These are phyloP conservation scores for Xanthoparmelia taractica DNA, from an alignment of 495 filamentous ascomycete genomes.

Conservation along the genomic window DNA sequence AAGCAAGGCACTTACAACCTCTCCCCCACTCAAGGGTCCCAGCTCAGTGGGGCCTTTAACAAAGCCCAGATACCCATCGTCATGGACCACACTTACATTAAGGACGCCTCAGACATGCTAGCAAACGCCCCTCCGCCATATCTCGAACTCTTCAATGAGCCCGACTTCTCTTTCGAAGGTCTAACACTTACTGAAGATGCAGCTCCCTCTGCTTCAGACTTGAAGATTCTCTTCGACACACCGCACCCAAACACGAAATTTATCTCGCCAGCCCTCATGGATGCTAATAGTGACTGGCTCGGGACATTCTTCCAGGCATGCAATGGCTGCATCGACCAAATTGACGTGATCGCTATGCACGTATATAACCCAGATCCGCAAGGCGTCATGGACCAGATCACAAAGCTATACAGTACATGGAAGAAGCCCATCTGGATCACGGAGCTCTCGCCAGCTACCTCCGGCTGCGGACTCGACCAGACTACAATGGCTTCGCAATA, in stretches of 20 bases:
- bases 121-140: slow-evolving; percentile 16
- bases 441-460: slow-evolving; percentile 20
- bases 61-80: slow-evolving; percentile 21
- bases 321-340: slow-evolving; percentile 23
- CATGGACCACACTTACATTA: slow-evolving; percentile 22
- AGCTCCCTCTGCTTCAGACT: slow-evolving; percentile 11
- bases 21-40: not conserved
- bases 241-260: slow-evolving; percentile 16
- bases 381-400: slow-evolving; percentile 13
- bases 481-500: slow-evolving; percentile 8
- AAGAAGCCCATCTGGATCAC: slow-evolving; percentile 27
- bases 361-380: slow-evolving; percentile 18
- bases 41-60: slow-evolving; percentile 12
- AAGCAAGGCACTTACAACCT: slow-evolving; percentile 15
- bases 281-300: slow-evolving; percentile 18
- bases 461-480: slow-evolving; percentile 4
- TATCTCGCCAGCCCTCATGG: slow-evolving; percentile 21
- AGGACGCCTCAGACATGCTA: slow-evolving; percentile 11
- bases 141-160: slow-evolving; percentile 27
- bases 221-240: slow-evolving; percentile 7
- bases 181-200: slow-evolving; percentile 17
- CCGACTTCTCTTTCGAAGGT: slow-evolving; percentile 21
- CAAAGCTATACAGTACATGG: slow-evolving; percentile 16
- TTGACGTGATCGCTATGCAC: slow-evolving; percentile 21
- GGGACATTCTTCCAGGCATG: slow-evolving; percentile 18